These are phyloP conservation scores for Leccinum incarnatum DNA, from an alignment of 768 basidiomycete genomes.

Conservation along the genomic window DNA sequence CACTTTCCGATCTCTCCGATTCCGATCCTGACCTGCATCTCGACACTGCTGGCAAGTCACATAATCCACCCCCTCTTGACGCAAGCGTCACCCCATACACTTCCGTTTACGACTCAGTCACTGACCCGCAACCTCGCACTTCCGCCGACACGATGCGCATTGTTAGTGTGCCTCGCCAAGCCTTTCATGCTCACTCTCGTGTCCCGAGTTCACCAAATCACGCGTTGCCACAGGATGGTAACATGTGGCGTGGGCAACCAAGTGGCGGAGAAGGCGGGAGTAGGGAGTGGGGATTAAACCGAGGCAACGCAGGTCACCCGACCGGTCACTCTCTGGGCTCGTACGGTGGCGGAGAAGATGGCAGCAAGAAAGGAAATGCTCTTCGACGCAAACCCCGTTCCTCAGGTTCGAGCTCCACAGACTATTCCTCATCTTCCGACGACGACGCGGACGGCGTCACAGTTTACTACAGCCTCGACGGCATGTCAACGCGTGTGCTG, in stretches of 20 bases:
- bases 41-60: conserved; percentile 2
- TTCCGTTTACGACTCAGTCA: conserved; percentile 22
- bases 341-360: conserved; percentile 36
- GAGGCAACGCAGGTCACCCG: conserved; percentile 17
- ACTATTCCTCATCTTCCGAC: conserved; percentile 39
- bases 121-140: conserved; percentile 42
- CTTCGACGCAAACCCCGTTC: conserved; percentile 28
- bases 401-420: conserved; percentile 33
- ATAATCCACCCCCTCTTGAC: conserved; percentile 10
- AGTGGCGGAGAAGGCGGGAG: conserved; percentile 10
- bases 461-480: conserved; percentile 44
- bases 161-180: conserved; percentile 1
- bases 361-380: conserved; percentile 35
- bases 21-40: conserved; percentile 23
- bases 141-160: conserved; percentile 37
- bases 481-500: conserved; percentile 30
- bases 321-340: conserved; percentile 20
- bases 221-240: conserved; percentile 13
- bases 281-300: conserved; percentile 7
- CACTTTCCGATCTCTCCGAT: conserved; percentile 31
- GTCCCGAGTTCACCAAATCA: background rate
- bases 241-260: conserved; percentile 22
- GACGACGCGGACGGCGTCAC: conserved; percentile 43
- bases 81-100: conserved; percentile 15
- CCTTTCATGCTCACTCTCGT: background rate